Percentiles rank a stretch among this genome's conserved stretches.
These are phyloP conservation scores for Apiosordaria backusii DNA, from an alignment of 495 filamentous ascomycete species.

Conservation along the genomic window DNA sequence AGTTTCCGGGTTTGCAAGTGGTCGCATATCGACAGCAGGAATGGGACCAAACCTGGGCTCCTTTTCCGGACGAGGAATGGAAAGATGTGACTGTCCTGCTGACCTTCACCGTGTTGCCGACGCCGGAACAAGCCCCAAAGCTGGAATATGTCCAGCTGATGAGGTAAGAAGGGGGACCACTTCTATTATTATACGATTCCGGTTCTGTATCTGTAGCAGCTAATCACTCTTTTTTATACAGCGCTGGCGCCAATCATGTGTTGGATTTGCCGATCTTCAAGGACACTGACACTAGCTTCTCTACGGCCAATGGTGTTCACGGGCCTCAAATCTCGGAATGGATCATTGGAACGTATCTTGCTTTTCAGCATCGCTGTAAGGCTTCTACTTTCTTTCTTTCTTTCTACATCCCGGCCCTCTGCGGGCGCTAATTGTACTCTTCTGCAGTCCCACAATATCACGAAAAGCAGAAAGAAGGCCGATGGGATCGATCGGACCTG, in stretches of 20 bases:
- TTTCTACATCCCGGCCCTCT: neutral
- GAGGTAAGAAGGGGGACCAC: slow-evolving; percentile 21
- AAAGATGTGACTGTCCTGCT: slow-evolving; percentile 61
- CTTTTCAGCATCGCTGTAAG: slow-evolving; percentile 45
- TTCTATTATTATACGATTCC: neutral
- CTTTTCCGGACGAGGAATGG: slow-evolving; percentile 44
- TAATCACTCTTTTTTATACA: neutral
- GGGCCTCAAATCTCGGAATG: slow-evolving; percentile 86
- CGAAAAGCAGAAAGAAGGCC: slow-evolving; percentile 48
- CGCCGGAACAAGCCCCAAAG: slow-evolving; percentile 47
- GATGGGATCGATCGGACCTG: slow-evolving; percentile 43
- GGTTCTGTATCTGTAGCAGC: no score
- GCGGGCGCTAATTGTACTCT: neutral
- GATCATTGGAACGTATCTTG: slow-evolving; percentile 54
- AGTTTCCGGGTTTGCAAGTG: slow-evolving; percentile 53
- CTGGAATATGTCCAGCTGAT: slow-evolving; percentile 71
- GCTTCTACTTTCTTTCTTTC: slow-evolving; percentile 3
- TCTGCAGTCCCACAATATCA: slow-evolving; percentile 50
- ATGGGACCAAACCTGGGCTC: slow-evolving; percentile 6
- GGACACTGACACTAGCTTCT: slow-evolving; percentile 60
- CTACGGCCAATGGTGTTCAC: slow-evolving; percentile 72
- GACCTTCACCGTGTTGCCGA: slow-evolving; percentile 52
- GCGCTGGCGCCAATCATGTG: slow-evolving; percentile 71
- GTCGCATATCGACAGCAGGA: slow-evolving; percentile 19
- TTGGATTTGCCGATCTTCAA: slow-evolving; percentile 59